Conservation (phyloP, 805 yeast species). For the Metschnikowia dekortorum region DNA sequence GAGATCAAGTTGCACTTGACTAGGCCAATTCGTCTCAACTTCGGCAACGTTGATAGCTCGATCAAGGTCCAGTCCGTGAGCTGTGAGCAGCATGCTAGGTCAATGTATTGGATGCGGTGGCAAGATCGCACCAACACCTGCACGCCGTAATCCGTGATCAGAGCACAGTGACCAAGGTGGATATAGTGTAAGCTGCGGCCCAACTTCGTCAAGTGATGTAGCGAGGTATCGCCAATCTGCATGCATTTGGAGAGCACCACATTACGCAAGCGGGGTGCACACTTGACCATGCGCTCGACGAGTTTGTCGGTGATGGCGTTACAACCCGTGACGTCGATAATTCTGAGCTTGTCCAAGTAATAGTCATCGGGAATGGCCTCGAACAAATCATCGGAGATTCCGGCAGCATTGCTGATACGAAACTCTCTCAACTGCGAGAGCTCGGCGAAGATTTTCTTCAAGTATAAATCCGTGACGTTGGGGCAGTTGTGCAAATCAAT, state of each 20-base stretch:
- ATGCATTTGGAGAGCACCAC: conserved; percentile 87
- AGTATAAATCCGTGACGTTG: conserved; percentile 61
- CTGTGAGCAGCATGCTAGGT: conserved; percentile 90
- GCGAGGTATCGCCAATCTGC: conserved; percentile 76
- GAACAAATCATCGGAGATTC: conserved; percentile 66
- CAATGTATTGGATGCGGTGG: conserved; percentile 84
- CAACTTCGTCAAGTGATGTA: conserved; percentile 64
- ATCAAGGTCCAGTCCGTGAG: conserved; percentile 78
- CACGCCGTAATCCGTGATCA: conserved; percentile 88
- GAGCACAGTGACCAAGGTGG: conserved; percentile 90
- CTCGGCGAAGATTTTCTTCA: conserved; percentile 52
- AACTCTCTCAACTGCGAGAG: conserved; percentile 79
- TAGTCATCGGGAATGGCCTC: conserved; percentile 45
- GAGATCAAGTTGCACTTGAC: conserved; percentile 88
- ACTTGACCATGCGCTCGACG: conserved; percentile 62
- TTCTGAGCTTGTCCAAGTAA: conserved; percentile 63
- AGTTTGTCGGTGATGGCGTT: conserved; percentile 73
- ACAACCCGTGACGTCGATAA: conserved; percentile 83
- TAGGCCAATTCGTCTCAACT: conserved; percentile 83
- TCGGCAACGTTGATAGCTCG: conserved; percentile 71
- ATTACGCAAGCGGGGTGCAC: conserved; percentile 84
- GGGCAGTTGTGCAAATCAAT: conserved; percentile 83
- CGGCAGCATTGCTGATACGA: conserved; percentile 68
- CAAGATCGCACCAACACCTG: conserved; percentile 69
- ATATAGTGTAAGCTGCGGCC: conserved; percentile 82